Percentiles rank a stretch among this genome's conserved stretches.
phyloP scores from a whole-genome alignment of 1,284 basidiomycete species.

The Trametes hirsuta region DNA sequence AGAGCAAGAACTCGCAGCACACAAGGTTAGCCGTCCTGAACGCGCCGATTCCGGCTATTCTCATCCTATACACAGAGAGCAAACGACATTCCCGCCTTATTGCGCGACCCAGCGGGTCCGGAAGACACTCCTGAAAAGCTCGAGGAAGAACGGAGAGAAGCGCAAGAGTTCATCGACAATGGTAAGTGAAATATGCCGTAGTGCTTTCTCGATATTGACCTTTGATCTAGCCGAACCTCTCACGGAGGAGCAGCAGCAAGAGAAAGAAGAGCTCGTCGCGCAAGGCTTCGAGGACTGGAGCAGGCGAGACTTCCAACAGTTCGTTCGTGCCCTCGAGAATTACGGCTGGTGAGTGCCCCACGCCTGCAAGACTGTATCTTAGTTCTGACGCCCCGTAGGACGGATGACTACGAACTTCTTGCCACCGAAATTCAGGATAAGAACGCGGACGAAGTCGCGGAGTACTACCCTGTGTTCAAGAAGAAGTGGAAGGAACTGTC shows the following conservation, averaged over 20 bases:
- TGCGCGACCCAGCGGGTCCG: constrained; percentile 69
- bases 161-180: constrained; percentile 87
- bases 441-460: constrained; percentile 77
- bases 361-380: not conserved
- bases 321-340: constrained; percentile 84
- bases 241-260: constrained; percentile 81
- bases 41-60: not conserved
- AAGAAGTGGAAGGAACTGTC: constrained; percentile 88
- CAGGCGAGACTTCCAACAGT: constrained; percentile 91
- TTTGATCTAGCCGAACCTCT: constrained; percentile 73
- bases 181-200: constrained; percentile 45
- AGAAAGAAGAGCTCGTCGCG: constrained; percentile 80
- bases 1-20: constrained; percentile 84
- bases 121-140: constrained; percentile 85
- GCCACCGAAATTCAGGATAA: constrained; percentile 90
- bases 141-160: constrained; percentile 79
- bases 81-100: constrained; percentile 77
- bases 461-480: constrained; percentile 88
- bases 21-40: constrained; percentile 55
- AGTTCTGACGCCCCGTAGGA: constrained; percentile 45
- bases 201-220: not conserved
- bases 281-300: constrained; percentile 92
- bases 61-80: constrained; percentile 47
- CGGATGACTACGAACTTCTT: constrained; percentile 75
- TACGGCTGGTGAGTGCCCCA: constrained; percentile 74